Base-by-base conservation (phyloP, 2,329 filamentous ascomycete genomes). In the Akanthomyces muscarius region DNA sequence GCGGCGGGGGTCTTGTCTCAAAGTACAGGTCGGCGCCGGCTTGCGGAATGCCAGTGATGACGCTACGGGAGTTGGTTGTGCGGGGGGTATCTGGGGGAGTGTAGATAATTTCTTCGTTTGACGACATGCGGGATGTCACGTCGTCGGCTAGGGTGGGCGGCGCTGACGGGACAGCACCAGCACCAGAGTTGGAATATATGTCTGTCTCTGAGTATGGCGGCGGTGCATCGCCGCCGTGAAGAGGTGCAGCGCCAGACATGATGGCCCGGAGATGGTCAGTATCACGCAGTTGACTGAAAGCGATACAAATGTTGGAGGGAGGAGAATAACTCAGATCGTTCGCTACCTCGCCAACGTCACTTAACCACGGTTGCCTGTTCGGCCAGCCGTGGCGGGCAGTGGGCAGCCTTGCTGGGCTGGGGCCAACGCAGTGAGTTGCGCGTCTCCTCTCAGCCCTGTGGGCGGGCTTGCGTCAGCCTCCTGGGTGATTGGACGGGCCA, bases 121-220 rank as follows among this genome's bases (percentile, higher is more conserved):
- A 77, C 10, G 78, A 76, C 63, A 75, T 69, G 44, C 66, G 69
- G 23, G 74, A 72, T n/a, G 77, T 75, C 42, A 68, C 71, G 67
- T 75, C 72, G 62, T 79, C 76, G 57, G 74, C 70, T 56, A 52
- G 55, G 66, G 61, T 67, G 67, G 52, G 68, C 71, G 66, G 66
- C 67, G 61, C 67, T 62, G 68, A 69, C 58, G 67, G 67, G 68
- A 70, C 71, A 58, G 66, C 68, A 62, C 61, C 64, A 62, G 67
- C 68, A 36, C 74, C 75, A 4, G 80, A 73, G 56, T 69, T 75
- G 16, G 81, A 84, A 73, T 80, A 83, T 44, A 83, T 78, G 69
- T 86, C 83, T 18, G 81, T 85, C 71, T 84, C 83, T 45, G 80
- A 80, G 68, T 86, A 86, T 6, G 84, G 84, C 5, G 83, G 83